Percentiles rank a stretch among this genome's conserved stretches.
Conservation (phyloP, 495 filamentous ascomycete genomes). For the Aspergillus haitiensis region DNA sequence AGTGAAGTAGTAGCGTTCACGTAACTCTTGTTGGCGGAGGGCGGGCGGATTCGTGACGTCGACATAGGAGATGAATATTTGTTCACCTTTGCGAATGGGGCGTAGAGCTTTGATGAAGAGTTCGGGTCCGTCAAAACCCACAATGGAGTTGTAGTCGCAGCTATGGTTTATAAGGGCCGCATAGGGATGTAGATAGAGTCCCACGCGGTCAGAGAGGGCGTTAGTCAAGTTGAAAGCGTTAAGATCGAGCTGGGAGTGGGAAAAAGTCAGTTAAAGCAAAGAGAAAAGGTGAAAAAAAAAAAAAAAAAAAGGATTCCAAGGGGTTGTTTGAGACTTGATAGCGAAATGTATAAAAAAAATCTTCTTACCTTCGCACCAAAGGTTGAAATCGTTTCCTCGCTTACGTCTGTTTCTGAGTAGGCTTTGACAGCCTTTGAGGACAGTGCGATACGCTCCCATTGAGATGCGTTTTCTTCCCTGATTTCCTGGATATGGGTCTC, state of each 20-base stretch:
- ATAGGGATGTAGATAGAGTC: conserved; percentile 59
- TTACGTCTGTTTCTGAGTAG: conserved; percentile 48
- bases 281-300: too few relatives aligned
- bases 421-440: conserved; percentile 54
- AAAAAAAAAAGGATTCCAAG: too few relatives aligned
- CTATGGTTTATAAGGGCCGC: conserved; percentile 67
- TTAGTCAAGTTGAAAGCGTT: conserved; percentile 65
- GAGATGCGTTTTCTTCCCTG: conserved; percentile 30
- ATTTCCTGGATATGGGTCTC: conserved; percentile 52
- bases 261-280: not conserved
- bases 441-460: conserved; percentile 51
- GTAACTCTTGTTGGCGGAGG: conserved; percentile 52
- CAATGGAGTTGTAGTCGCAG: conserved; percentile 65
- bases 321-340: not conserved
- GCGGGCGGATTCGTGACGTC: conserved; percentile 56
- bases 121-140: conserved; percentile 59
- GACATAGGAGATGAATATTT: conserved; percentile 69
- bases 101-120: conserved; percentile 47
- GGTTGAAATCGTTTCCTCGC: conserved; percentile 39
- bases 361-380: conserved; percentile 47
- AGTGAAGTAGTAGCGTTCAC: conserved; percentile 62
- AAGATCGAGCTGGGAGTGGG: conserved; percentile 42
- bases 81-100: conserved; percentile 53
- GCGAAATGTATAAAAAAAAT: not conserved
- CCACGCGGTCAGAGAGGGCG: conserved; percentile 58